phyloP scores from a whole-genome alignment of 495 filamentous ascomycete species.

The Podospora didyma region DNA sequence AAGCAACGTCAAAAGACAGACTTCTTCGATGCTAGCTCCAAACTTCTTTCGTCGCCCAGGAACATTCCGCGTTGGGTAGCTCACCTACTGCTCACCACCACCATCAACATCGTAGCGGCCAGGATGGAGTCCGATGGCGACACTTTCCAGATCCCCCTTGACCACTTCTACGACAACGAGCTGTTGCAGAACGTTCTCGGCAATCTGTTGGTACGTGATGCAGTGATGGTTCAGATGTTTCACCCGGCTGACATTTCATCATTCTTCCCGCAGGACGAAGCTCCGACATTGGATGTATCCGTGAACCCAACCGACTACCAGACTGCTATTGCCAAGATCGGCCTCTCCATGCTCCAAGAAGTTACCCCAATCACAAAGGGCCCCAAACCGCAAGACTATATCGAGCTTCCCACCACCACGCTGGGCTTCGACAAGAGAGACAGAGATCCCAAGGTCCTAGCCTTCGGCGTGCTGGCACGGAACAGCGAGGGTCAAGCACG shows the following conservation, averaged over 20 bases:
- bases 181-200: neutral
- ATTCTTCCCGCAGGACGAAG: neutral
- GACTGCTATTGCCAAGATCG: neutral
- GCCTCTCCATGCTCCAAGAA: slow-evolving; percentile 2
- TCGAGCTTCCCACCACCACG: neutral
- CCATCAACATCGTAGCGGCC: slow-evolving; percentile 2
- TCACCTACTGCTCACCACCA: slow-evolving; percentile 1
- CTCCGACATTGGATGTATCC: neutral
- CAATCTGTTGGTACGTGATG: neutral
- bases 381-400: neutral
- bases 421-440: neutral
- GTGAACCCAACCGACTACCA: slow-evolving; percentile 1
- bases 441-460: neutral
- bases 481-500: slow-evolving; percentile 6
- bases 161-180: slow-evolving; percentile 4
- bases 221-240: neutral
- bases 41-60: neutral
- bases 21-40: neutral
- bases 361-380: neutral
- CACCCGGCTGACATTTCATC: neutral
- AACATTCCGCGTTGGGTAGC: slow-evolving; percentile 3
- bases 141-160: neutral
- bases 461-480: neutral
- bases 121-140: neutral
- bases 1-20: neutral